Evolutionary conservation across 306 rosid genomes (phyloP).

Genomic region (Gastrolobium villosum): DNA sequence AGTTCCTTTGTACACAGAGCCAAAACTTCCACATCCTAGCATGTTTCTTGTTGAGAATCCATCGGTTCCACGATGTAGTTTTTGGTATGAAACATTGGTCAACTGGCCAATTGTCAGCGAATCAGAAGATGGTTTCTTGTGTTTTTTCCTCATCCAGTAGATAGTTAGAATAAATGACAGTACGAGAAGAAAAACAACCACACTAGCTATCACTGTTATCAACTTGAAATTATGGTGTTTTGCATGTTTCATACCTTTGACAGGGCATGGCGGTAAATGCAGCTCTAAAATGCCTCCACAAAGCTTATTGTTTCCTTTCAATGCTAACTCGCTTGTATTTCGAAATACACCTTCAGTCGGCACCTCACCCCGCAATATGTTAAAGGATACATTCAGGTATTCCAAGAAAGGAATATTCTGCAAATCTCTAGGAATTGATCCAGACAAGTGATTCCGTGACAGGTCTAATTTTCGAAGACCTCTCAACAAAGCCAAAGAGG

Average conservation of each 20-base stretch:
- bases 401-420: conserved; percentile 8
- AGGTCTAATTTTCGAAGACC: conserved; percentile 46
- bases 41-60: conserved; percentile 35
- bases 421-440: conserved; percentile 49
- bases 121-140: not conserved
- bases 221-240: conserved; percentile 36
- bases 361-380: conserved; percentile 56
- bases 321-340: conserved; percentile 18
- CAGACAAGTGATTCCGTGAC: conserved; percentile 47
- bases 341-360: conserved; percentile 50
- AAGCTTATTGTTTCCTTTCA: conserved; percentile 41
- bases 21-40: conserved; percentile 44
- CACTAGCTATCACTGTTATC: conserved; percentile 10
- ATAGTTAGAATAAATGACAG: not conserved
- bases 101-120: not conserved
- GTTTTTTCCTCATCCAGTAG: conserved; percentile 13
- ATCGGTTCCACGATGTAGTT: conserved; percentile 26
- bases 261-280: conserved; percentile 41
- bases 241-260: conserved; percentile 12
- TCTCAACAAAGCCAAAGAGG: conserved; percentile 37
- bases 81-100: conserved; percentile 38
- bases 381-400: conserved; percentile 57
- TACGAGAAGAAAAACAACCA: conserved; percentile 18
- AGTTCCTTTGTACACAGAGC: conserved; percentile 44
- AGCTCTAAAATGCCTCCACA: conserved; percentile 48